Conservation (phyloP, 768 basidiomycete species). For the Pleurotus ostreatus region DNA sequence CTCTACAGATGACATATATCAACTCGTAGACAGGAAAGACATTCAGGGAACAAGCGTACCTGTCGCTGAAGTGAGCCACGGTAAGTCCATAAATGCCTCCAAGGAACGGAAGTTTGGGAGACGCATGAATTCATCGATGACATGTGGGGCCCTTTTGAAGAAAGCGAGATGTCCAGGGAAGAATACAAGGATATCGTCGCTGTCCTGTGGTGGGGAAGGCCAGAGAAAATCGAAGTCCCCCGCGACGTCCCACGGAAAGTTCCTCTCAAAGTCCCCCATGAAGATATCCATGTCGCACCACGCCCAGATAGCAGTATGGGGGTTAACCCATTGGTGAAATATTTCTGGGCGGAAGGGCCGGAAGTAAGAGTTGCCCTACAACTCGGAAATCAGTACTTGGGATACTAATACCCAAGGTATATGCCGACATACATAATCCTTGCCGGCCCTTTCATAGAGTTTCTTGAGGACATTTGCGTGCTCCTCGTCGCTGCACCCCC, state of each 20-base stretch:
- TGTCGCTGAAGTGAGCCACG: constrained; percentile 5
- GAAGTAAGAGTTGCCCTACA: constrained; percentile 7
- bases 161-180: constrained; percentile 8
- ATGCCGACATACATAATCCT: background rate
- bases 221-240: constrained; percentile 3
- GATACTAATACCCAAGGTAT: background rate
- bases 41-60: background rate
- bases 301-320: constrained; percentile 8
- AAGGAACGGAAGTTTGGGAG: constrained; percentile 5
- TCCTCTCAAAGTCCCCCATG: constrained; percentile 5
- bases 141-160: constrained; percentile 1
- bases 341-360: constrained; percentile 6
- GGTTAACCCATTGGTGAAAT: constrained; percentile 10
- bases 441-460: background rate
- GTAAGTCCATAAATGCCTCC: background rate
- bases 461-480: background rate
- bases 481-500: background rate
- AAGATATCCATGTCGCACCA: constrained; percentile 12
- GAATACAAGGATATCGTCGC: background rate
- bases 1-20: background rate
- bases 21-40: background rate
- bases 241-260: constrained; percentile 10
- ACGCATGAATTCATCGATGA: constrained; percentile 8
- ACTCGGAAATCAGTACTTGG: background rate
- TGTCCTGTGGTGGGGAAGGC: background rate